Evolutionary conservation across 2,329 filamentous ascomycete species (phyloP), one percentile per base, ranked within the genome.

Genomic region (Colletotrichum lentis): DNA sequence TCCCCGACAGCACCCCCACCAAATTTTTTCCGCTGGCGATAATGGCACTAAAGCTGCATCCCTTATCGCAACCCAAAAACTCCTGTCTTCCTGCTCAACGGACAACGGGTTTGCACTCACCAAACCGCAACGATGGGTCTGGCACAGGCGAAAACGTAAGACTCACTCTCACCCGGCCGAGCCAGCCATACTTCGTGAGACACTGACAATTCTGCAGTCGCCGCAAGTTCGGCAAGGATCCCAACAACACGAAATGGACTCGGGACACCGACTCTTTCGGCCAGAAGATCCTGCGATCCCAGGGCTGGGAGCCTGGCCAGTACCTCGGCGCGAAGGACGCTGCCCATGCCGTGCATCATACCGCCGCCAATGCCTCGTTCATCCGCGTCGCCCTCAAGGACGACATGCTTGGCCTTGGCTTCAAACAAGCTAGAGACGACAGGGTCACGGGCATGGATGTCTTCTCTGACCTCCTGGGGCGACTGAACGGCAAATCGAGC

Each of bases 241-340:
- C 96, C 8, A 97, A 98, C 81, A 99, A 98, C 79, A 97, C 93
- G 55, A 89, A 88, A 85, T 99, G 96, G 96, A 90, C 91, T 64
- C 90, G 90, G 74, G 91, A 94, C 77, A 92, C 91, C 71, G 86
- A 86, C 64, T 90, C 89, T 62, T 98, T 96, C 78, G 96, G 96
- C 73, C 94, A 97, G 78, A 92, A 90, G 76, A 95, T 98, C 73
- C 89, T 99, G 75, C 88, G 90, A 57, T 85, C 91, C 18, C 94
- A 97, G 75, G 96, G 96, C 71, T 99, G 96, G 96, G 86, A 90
- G 69, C 93, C 94, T 0, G 96, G 96, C 43, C 86, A 91, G 72
- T 92, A 88, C 61, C 87, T 99, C 24, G 96, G 96, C 62, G 91
- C 90, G 4, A 86, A 90, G 74, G 85, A 94, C 76, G 89, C 93